Conservation (phyloP, 352 stramenopile genomes). For the Blastocystis hominis region DNA sequence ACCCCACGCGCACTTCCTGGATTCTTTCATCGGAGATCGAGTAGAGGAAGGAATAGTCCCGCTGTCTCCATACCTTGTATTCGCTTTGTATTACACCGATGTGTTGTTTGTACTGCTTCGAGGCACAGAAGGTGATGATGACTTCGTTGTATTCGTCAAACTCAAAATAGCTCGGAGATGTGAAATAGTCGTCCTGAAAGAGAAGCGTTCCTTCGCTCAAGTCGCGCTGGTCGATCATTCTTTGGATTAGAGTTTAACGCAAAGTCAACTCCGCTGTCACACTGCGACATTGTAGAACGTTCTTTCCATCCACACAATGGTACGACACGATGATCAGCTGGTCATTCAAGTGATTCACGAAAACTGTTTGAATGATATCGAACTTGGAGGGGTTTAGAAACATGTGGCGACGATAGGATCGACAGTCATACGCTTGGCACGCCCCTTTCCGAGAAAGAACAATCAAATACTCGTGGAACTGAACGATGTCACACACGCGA, state of each 20-base stretch:
- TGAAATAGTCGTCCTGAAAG: background rate
- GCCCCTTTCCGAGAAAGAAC: slow-evolving; percentile 3
- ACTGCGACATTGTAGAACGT: slow-evolving; percentile 32
- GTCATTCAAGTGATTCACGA: slow-evolving; percentile 38
- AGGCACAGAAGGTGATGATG: slow-evolving; percentile 36
- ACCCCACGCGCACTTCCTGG: background rate
- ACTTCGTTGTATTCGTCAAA: slow-evolving; percentile 29
- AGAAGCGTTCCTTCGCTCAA: background rate
- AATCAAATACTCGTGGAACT: slow-evolving; percentile 27
- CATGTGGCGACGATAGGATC: background rate
- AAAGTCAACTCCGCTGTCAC: background rate
- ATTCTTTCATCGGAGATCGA: background rate
- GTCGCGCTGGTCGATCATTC: background rate
- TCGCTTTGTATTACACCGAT: background rate
- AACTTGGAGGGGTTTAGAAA: slow-evolving; percentile 48
- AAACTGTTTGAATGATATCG: slow-evolving; percentile 18
- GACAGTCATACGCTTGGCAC: background rate
- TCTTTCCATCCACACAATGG: background rate
- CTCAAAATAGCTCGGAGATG: slow-evolving; percentile 32
- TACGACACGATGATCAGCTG: slow-evolving; percentile 12
- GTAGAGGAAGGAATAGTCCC: slow-evolving; percentile 14
- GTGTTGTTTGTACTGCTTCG: background rate
- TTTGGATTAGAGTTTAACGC: background rate
- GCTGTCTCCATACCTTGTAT: slow-evolving; percentile 31
- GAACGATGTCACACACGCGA: slow-evolving; percentile 4